Percentiles rank a stretch among this genome's conserved stretches.
phyloP scores from a whole-genome alignment of 345 rosid species.

The Cochlearia excelsa region DNA sequence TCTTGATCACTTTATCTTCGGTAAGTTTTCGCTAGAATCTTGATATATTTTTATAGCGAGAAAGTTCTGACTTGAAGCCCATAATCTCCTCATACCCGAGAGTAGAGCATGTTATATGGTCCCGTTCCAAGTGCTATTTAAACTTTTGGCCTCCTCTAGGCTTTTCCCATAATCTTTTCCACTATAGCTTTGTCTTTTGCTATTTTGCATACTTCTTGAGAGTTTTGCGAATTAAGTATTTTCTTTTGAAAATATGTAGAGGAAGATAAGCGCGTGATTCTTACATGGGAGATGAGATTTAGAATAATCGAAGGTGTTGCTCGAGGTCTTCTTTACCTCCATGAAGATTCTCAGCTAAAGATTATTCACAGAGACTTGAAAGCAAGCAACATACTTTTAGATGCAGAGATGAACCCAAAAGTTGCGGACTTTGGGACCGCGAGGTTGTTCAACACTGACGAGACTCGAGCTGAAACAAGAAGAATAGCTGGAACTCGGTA shows the following conservation, averaged over 20 bases:
- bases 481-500: constrained; percentile 40
- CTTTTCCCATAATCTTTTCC: too few relatives aligned
- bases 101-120: too few relatives aligned
- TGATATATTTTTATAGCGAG: too few relatives aligned
- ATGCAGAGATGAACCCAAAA: too few relatives aligned
- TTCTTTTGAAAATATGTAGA: constrained; percentile 14
- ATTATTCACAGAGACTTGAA: constrained; percentile 36
- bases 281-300: constrained; percentile 28
- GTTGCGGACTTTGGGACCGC: constrained; percentile 37
- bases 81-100: too few relatives aligned
- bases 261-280: constrained; percentile 12
- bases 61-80: too few relatives aligned
- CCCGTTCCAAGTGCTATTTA: too few relatives aligned
- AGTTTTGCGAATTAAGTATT: too few relatives aligned
- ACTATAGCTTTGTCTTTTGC: too few relatives aligned
- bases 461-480: constrained; percentile 29
- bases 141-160: too few relatives aligned
- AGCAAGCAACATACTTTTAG: constrained; percentile 30
- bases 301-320: constrained; percentile 34
- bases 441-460: constrained; percentile 24
- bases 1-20: constrained; percentile 43
- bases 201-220: too few relatives aligned
- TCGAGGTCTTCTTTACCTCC: constrained; percentile 36
- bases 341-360: constrained; percentile 31
- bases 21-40: constrained; percentile 16